Base-by-base conservation (phyloP, 768 basidiomycete species). In the Gelatoporia subvermispora region DNA sequence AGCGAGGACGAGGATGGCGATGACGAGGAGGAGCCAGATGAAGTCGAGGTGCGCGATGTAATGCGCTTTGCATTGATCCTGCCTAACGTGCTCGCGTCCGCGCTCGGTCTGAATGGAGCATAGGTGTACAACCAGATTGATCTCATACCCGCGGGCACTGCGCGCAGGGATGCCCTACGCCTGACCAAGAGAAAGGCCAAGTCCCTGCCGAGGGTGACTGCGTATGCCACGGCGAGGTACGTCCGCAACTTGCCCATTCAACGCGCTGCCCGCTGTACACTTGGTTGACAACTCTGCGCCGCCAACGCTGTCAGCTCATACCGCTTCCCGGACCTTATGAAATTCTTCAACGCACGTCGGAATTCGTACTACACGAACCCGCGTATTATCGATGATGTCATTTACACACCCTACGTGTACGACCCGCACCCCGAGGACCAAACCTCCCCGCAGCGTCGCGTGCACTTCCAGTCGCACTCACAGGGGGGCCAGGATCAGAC, bases 131-230 rank as follows among this genome's bases (percentile, higher is more conserved):
- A 91, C 56, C 93, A 95, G 70, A 82, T 97, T 50, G 87, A 89
- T 3, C 82, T 91, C 28, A 97, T 97, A 44, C 93, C 94, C 2
- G 92, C 91, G 39, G 94, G 94, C 3, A 92, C 93, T 18, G 94
- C 94, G 8, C 82, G 92, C 37, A 77, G 91, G 50, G 94, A 97
- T 70, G 94, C 94, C 2, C 68, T 93, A 52, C 84, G 76, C 50
- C 67, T 97, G 55, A 97, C 93, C 2, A 95, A 96, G 71, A 93
- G 89, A 71, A 95, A 94, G 64, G 92, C 93, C 2, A 94, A 93
- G 63, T 83, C 82, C 11, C 65, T 96, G 11, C 93, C 93, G 25
- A 72, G 94, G 58, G 94, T 94, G n/a, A 96, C 94, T 2, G 94
- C 93, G 4, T 96, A 95, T 67, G 92, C 93, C 38, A 96, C 93